Evolutionary conservation across 257 asterid genomes (phyloP).

Genomic region (Nemophila menziesii): DNA sequence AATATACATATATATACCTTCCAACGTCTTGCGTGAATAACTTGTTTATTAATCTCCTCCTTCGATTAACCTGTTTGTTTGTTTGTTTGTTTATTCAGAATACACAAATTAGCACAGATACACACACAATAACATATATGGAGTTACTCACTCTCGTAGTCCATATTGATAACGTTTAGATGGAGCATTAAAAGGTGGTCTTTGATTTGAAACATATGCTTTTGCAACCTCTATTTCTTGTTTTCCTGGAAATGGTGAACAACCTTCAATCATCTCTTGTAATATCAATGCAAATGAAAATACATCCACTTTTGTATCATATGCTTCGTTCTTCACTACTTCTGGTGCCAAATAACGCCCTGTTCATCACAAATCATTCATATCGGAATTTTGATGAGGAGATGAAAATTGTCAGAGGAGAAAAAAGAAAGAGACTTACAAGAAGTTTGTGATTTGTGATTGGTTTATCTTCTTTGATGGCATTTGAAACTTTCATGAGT

Average conservation of each 20-base stretch:
- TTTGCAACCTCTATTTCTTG: conserved; percentile 60
- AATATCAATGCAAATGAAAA: conserved; percentile 80
- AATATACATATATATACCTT: conserved; percentile 29
- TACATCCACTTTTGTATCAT: conserved; percentile 79
- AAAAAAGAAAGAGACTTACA: conserved; percentile 25
- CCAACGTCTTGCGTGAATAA: conserved; percentile 47
- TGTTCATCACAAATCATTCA: conserved; percentile 15
- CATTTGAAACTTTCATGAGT: conserved; percentile 45
- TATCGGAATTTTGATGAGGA: conserved; percentile 3
- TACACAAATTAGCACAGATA: no score
- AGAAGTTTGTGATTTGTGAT: conserved; percentile 37
- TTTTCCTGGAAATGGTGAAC: conserved; percentile 49
- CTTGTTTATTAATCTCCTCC: conserved; percentile 36
- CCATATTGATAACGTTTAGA: conserved; percentile 49
- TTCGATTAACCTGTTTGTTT: conserved; percentile 53
- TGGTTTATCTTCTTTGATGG: conserved; percentile 54
- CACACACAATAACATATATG: conserved; percentile 8
- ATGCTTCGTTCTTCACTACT: conserved; percentile 70
- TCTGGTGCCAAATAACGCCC: conserved; percentile 89
- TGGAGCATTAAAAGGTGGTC: conserved; percentile 77
- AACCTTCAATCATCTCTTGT: conserved; percentile 91
- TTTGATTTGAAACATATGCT: conserved; percentile 60
- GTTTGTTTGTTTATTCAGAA: no score
- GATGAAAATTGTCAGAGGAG: not conserved
- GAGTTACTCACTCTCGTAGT: conserved; percentile 66